Percentiles rank a stretch among this genome's conserved stretches.
Evolutionary conservation across 495 filamentous ascomycete species (phyloP).

Genomic region (Extremus antarcticus): DNA sequence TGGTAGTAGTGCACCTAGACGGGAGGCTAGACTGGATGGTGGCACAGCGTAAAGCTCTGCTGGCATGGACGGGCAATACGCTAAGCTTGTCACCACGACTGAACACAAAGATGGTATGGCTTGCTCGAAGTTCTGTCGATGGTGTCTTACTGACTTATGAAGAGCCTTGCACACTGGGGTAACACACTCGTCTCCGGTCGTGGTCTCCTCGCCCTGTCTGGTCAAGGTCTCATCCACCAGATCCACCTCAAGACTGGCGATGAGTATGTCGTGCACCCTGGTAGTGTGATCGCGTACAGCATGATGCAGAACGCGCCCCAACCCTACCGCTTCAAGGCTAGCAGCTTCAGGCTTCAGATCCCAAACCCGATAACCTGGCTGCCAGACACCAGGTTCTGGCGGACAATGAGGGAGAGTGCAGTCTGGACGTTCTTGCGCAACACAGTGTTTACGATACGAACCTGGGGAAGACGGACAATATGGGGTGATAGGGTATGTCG

Average conservation of each 20-base stretch:
- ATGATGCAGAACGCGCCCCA: conserved; percentile 59
- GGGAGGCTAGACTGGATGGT: conserved; percentile 96
- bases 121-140: neutral
- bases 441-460: conserved; percentile 54
- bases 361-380: conserved; percentile 49
- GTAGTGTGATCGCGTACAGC: conserved; percentile 83
- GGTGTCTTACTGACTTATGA: conserved; percentile 32
- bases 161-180: conserved; percentile 83
- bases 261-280: conserved; percentile 77
- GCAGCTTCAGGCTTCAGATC: conserved; percentile 64
- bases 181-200: conserved; percentile 76
- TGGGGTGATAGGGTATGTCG: conserved; percentile 73
- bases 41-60: conserved; percentile 66
- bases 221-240: conserved; percentile 78
- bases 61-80: conserved; percentile 94
- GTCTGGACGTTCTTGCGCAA: conserved; percentile 57
- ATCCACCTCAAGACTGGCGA: conserved; percentile 66
- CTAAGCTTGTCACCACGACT: conserved; percentile 62
- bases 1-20: conserved; percentile 78
- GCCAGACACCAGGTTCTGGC: conserved; percentile 58
- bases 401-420: conserved; percentile 52
- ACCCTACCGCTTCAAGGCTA: conserved; percentile 76
- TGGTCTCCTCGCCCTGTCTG: conserved; percentile 72
- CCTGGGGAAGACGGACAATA: conserved; percentile 66
- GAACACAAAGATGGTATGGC: conserved; percentile 56